These are phyloP conservation scores for Geosmithia putterillii DNA, from an alignment of 2,329 filamentous ascomycete genomes.

Conservation along the genomic window DNA sequence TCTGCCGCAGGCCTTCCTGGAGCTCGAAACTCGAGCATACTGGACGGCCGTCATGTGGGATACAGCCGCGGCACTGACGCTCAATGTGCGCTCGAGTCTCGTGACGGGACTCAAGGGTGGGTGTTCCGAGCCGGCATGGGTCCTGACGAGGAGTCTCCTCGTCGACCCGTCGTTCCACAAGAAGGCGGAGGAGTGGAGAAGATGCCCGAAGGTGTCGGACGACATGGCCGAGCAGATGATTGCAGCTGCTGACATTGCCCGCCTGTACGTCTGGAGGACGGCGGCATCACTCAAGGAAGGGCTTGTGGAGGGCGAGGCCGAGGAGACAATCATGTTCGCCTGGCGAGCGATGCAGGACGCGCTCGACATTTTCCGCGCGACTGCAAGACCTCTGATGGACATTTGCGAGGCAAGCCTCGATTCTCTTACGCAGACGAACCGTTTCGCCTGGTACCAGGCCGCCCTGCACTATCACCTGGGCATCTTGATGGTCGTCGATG, in stretches of 20 bases:
- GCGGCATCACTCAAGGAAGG: slow-evolving; percentile 8
- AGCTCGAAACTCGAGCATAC: slow-evolving; percentile 5
- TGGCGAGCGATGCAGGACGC: slow-evolving; percentile 4
- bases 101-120: slow-evolving; percentile 5
- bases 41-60: slow-evolving; percentile 7
- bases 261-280: slow-evolving; percentile 6
- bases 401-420: slow-evolving; percentile 4
- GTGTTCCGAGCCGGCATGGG: slow-evolving; percentile 6
- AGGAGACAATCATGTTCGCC: slow-evolving; percentile 4
- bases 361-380: neutral
- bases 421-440: slow-evolving; percentile 2
- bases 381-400: slow-evolving; percentile 3
- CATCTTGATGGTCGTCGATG: slow-evolving; percentile 4
- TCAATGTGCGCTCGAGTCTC: slow-evolving; percentile 5
- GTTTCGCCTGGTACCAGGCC: slow-evolving; percentile 3
- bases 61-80: slow-evolving; percentile 4
- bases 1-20: slow-evolving; percentile 1
- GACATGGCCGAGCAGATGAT: slow-evolving; percentile 2
- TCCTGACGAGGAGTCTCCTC: slow-evolving; percentile 3
- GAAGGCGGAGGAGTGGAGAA: neutral
- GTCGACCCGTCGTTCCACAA: slow-evolving; percentile 2
- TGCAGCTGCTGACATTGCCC: slow-evolving; percentile 1
- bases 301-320: slow-evolving; percentile 5
- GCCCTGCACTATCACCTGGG: slow-evolving; percentile 5
- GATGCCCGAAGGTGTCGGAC: slow-evolving; percentile 2